Evolutionary conservation across 345 rosid genomes (phyloP).

Genomic region (Citrus australasica): DNA sequence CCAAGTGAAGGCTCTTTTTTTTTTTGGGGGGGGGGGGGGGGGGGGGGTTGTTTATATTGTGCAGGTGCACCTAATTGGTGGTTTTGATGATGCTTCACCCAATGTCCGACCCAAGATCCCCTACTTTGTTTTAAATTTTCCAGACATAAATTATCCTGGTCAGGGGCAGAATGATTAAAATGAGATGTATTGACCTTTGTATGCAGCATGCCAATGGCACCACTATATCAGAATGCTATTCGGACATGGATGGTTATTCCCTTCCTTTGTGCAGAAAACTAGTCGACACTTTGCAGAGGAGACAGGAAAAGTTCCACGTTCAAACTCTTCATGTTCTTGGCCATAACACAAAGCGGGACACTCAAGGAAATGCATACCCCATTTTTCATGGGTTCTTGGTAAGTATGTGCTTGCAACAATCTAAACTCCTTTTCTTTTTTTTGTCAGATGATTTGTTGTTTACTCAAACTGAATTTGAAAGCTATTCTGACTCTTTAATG

Average conservation of each 20-base stretch:
- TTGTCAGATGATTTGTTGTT: not conserved
- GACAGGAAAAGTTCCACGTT: conserved; percentile 67
- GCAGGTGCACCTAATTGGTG: conserved; percentile 92
- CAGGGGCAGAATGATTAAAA: conserved; percentile 22
- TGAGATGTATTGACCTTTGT: conserved; percentile 30
- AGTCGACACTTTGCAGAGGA: conserved; percentile 54
- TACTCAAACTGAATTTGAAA: not conserved
- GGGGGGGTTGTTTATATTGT: conserved; percentile 1
- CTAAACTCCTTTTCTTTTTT: not conserved
- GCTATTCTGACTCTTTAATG: not conserved
- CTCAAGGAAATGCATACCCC: conserved; percentile 58
- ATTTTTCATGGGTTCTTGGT: conserved; percentile 75
- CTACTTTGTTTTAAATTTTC: conserved; percentile 18
- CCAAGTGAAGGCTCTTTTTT: not conserved
- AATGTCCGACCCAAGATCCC: conserved; percentile 41
- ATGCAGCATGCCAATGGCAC: conserved; percentile 47
- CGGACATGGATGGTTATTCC: conserved; percentile 52
- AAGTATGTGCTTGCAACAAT: conserved; percentile 19
- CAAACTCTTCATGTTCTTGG: conserved; percentile 60
- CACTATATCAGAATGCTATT: conserved; percentile 18
- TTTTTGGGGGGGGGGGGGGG: not conserved
- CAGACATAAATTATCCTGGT: conserved; percentile 5
- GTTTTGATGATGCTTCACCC: conserved; percentile 58
- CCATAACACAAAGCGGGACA: conserved; percentile 70
- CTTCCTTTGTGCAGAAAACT: conserved; percentile 66